Evolutionary conservation across 345 rosid species (phyloP).

Genomic region (Anastatica hierochuntica): DNA sequence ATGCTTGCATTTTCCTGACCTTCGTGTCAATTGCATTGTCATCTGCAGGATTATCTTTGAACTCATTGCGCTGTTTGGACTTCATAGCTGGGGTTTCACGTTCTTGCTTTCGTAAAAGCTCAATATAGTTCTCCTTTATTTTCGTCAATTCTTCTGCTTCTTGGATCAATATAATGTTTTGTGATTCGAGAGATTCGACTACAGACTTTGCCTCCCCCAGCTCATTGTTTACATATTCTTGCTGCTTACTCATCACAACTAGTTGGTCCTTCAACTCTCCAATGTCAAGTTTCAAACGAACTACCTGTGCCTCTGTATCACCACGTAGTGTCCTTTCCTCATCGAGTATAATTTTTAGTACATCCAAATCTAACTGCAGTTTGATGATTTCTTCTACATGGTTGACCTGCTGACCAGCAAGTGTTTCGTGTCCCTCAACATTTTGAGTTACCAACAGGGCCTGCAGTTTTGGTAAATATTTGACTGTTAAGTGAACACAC

Average conservation of each 20-base stretch:
- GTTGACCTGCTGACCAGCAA: constrained; percentile 29
- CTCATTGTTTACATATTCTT: constrained; percentile 37
- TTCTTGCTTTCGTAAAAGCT: constrained; percentile 47
- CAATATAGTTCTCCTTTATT: constrained; percentile 35
- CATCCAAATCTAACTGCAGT: constrained; percentile 82
- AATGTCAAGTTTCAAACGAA: constrained; percentile 43
- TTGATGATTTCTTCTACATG: constrained; percentile 55
- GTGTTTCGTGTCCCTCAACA: constrained; percentile 16
- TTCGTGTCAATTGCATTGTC: constrained; percentile 38
- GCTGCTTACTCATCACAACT: constrained; percentile 30
- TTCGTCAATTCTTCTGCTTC: constrained; percentile 59
- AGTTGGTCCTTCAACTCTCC: constrained; percentile 31
- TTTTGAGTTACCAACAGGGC: constrained; percentile 21
- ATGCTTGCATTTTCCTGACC: constrained; percentile 75
- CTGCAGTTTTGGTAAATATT: constrained; percentile 21
- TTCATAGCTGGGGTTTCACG: constrained; percentile 42
- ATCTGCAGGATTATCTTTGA: constrained; percentile 33
- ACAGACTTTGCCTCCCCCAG: constrained; percentile 56
- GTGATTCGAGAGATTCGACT: constrained; percentile 75
- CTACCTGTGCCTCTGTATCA: constrained; percentile 39
- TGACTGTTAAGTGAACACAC: constrained; percentile 8
- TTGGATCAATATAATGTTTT: constrained; percentile 51
- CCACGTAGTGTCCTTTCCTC: constrained; percentile 58
- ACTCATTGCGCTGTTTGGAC: constrained; percentile 41
- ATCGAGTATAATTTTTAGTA: constrained; percentile 59